These are phyloP conservation scores for Talaromyces proteolyticus DNA, from an alignment of 495 filamentous ascomycete species.

Conservation along the genomic window DNA sequence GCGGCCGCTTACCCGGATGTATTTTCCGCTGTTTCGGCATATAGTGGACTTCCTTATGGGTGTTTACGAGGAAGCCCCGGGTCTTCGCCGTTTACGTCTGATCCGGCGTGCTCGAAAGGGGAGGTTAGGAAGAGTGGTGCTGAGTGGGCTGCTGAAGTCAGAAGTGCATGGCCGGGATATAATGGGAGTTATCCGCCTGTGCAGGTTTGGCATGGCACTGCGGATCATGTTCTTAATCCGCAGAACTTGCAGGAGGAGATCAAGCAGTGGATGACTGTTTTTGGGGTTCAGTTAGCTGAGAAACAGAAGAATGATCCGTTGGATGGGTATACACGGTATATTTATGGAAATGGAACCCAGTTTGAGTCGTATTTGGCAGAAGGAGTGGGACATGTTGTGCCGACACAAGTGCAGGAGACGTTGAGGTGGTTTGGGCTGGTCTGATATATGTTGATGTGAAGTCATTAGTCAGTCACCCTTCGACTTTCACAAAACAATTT, in stretches of 20 bases:
- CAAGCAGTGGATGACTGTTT: constrained; percentile 52
- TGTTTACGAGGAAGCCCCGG: too few species aligned
- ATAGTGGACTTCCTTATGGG: constrained; percentile 52
- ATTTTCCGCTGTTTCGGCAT: constrained; percentile 49
- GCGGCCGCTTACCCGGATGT: constrained; percentile 52
- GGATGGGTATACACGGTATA: constrained; percentile 41
- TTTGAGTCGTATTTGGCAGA: constrained; percentile 41
- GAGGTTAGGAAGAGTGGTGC: constrained; percentile 30
- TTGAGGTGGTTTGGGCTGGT: constrained; percentile 6
- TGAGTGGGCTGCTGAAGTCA: constrained; percentile 43
- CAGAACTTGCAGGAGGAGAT: constrained; percentile 42
- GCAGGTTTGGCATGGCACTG: constrained; percentile 47
- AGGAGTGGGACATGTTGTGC: constrained; percentile 42
- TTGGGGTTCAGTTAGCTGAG: constrained; percentile 20
- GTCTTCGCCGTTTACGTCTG: constrained; percentile 46
- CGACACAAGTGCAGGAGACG: constrained; percentile 7
- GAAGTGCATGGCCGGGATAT: constrained; percentile 46
- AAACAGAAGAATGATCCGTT: constrained; percentile 27
- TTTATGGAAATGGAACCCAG: constrained; percentile 38
- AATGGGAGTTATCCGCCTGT: constrained; percentile 45
- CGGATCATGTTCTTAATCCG: constrained; percentile 40
- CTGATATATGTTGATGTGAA: too few species aligned
- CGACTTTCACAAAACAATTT: too few species aligned
- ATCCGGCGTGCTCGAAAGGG: constrained; percentile 42
- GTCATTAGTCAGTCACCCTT: too few species aligned